A percentile compares a stretch with the other conserved stretches of the same genome.
phyloP scores from a whole-genome alignment of 345 rosid species.

The Gossypium ekmanianum region DNA sequence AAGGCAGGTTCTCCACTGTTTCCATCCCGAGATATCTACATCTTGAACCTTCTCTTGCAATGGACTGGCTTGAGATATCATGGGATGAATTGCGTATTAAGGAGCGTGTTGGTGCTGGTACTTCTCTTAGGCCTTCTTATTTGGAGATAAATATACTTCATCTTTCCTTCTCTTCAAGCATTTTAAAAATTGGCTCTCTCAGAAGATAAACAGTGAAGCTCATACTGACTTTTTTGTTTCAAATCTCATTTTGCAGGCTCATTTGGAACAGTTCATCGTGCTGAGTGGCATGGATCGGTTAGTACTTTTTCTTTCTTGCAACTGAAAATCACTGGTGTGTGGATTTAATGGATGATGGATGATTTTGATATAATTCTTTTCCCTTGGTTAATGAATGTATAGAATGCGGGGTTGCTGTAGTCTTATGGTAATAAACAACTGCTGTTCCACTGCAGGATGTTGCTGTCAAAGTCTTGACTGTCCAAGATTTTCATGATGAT shows the following conservation, averaged over 20 bases:
- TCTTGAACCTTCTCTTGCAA: slow-evolving; percentile 92
- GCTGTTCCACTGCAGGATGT: slow-evolving; percentile 60
- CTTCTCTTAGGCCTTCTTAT: slow-evolving; percentile 6
- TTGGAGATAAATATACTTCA: not conserved
- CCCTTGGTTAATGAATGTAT: not conserved
- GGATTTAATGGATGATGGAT: not conserved
- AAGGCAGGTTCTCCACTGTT: slow-evolving; percentile 32
- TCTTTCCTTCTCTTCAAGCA: not conserved
- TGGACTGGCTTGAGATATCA: slow-evolving; percentile 94
- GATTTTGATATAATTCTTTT: not conserved
- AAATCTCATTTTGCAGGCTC: slow-evolving; percentile 53
- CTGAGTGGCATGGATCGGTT: slow-evolving; percentile 99
- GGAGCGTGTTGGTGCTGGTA: slow-evolving; percentile 98
- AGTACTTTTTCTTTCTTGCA: slow-evolving; percentile 25
- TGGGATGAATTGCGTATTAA: slow-evolving; percentile 88
- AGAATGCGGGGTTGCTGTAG: not conserved
- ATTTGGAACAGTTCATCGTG: slow-evolving; percentile 96
- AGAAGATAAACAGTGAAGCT: not conserved
- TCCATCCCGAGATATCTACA: slow-evolving; percentile 56
- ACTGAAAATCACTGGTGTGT: not conserved
- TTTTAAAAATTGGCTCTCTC: not conserved
- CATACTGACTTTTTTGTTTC: not conserved
- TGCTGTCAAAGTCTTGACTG: slow-evolving; percentile 80
- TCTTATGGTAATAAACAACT: not conserved
- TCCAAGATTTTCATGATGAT: slow-evolving; percentile 88